These are phyloP conservation scores for Dactylellina haptotyla DNA, from an alignment of 2,329 filamentous ascomycete genomes.

Conservation along the genomic window DNA sequence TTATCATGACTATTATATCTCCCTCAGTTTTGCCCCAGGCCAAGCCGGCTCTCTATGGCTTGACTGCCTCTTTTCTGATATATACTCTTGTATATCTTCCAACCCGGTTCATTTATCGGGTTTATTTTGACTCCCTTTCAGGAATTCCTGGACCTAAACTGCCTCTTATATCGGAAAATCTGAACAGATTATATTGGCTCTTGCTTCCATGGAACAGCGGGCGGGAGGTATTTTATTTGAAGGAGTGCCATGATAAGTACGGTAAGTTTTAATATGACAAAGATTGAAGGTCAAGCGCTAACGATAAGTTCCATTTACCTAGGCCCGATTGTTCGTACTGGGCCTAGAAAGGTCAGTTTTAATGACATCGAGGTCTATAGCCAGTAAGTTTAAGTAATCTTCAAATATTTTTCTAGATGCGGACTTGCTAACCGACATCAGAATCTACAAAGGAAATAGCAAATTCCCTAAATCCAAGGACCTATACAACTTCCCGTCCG, in stretches of 20 bases:
- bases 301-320: background rate
- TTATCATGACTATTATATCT: too few relatives aligned
- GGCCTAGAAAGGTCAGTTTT: conserved; percentile 59
- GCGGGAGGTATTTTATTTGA: background rate
- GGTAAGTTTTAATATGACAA: background rate
- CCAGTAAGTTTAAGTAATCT: conserved; percentile 13
- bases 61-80: too few relatives aligned
- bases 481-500: conserved; percentile 4
- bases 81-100: conserved; percentile 4
- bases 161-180: conserved; percentile 59
- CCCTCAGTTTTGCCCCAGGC: too few relatives aligned
- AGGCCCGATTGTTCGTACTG: conserved; percentile 62
- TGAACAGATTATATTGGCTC: conserved; percentile 58
- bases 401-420: background rate
- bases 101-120: conserved; percentile 56
- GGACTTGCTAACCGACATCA: background rate
- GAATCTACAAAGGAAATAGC: conserved; percentile 27
- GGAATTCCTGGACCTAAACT: conserved; percentile 60
- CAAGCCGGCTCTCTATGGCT: too few relatives aligned
- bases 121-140: conserved; percentile 60
- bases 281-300: background rate
- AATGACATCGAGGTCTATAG: conserved; percentile 58
- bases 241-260: conserved; percentile 26
- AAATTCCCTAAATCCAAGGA: conserved; percentile 11
- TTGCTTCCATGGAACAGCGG: conserved; percentile 33